phyloP scores from a whole-genome alignment of 148 eudicot species.

The Amaranthus cruentus region DNA sequence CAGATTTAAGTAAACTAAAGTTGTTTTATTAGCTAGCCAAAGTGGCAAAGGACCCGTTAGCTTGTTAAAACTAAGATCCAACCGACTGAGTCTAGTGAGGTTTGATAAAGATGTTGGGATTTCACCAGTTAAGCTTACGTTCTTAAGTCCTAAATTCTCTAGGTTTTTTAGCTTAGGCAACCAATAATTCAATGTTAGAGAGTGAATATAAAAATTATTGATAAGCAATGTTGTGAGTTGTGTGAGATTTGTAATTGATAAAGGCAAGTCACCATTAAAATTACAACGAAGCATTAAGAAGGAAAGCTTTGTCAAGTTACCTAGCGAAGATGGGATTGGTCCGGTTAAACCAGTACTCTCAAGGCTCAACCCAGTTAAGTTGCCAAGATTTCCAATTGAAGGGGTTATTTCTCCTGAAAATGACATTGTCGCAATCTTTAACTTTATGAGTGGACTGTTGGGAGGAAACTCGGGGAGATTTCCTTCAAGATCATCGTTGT shows the following conservation, averaged over 20 bases:
- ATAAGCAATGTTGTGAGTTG: constrained; percentile 1
- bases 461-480: constrained; percentile 24
- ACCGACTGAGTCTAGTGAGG: constrained; percentile 1
- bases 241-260: constrained; percentile 13
- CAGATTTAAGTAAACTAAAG: constrained; percentile 3
- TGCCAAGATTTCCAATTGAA: no score
- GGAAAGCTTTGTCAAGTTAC: constrained; percentile 21
- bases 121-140: neutral
- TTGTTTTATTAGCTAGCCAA: constrained; percentile 17
- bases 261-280: neutral
- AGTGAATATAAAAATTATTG: constrained; percentile 3
- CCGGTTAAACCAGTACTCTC: constrained; percentile 8
- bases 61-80: constrained; percentile 4
- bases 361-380: neutral
- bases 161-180: neutral
- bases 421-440: constrained; percentile 1
- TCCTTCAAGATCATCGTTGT: constrained; percentile 22
- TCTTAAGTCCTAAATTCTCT: neutral
- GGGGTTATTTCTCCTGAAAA: constrained; percentile 25
- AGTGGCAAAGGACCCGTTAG: constrained; percentile 26
- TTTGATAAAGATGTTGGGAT: constrained; percentile 12
- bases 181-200: constrained; percentile 1
- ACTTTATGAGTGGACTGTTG: neutral
- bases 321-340: constrained; percentile 12
- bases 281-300: neutral